These are phyloP conservation scores for Candida sithepensis DNA, from an alignment of 805 yeast genomes.

Conservation along the genomic window DNA sequence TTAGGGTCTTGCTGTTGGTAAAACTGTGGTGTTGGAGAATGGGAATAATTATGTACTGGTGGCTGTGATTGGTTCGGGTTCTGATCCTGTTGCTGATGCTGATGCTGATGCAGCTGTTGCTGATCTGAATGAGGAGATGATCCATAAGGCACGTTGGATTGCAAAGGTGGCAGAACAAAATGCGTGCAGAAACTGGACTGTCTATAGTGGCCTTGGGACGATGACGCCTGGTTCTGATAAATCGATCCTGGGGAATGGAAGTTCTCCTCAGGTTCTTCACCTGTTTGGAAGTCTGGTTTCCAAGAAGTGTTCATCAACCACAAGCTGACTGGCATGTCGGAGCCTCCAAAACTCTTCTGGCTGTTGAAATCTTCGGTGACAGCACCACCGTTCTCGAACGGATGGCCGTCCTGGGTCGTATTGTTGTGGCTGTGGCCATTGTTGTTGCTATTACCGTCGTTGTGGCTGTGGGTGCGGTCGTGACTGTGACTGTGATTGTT, in stretches of 20 bases:
- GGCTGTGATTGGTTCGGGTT: neutral
- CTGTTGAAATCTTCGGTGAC: neutral
- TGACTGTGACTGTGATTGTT: too few relatives aligned
- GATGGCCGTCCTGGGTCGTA: neutral
- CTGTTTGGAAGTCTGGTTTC: conserved; percentile 14
- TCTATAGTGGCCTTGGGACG: too few relatives aligned
- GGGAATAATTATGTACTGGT: neutral
- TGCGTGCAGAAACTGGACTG: too few relatives aligned
- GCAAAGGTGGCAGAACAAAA: neutral
- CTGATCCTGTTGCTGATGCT: neutral
- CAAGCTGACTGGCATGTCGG: conserved; percentile 15
- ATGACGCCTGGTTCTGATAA: neutral
- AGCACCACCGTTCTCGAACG: neutral
- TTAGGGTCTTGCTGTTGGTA: neutral
- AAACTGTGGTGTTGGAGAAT: neutral
- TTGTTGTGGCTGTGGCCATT: too few relatives aligned
- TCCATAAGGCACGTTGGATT: neutral
- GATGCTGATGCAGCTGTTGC: neutral
- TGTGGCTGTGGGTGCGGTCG: too few relatives aligned
- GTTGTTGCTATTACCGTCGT: too few relatives aligned
- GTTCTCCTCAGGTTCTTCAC: neutral
- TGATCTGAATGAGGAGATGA: neutral
- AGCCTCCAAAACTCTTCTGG: neutral
- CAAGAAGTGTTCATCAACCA: conserved; percentile 19
- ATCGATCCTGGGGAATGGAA: neutral